Percentiles rank a stretch among this genome's conserved stretches.
Evolutionary conservation across 805 yeast genomes (phyloP).

Genomic region (Yarrowia deformans): DNA sequence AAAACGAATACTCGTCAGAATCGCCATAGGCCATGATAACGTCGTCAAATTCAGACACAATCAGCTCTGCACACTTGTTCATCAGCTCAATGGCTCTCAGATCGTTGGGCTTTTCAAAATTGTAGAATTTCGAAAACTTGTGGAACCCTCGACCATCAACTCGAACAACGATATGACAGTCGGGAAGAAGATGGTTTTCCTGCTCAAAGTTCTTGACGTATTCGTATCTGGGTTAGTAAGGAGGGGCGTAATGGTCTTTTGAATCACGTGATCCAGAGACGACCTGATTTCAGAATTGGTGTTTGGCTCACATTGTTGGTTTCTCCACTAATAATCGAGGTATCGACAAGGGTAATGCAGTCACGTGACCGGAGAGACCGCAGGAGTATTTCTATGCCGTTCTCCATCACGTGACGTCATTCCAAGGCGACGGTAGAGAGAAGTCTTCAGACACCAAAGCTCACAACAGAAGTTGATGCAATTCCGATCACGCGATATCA

Average conservation of each 20-base stretch:
- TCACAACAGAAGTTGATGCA: too few species aligned
- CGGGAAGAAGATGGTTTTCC: slow-evolving; percentile 74
- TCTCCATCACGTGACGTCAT: too few species aligned
- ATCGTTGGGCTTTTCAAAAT: slow-evolving; percentile 90
- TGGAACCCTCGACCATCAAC: slow-evolving; percentile 96
- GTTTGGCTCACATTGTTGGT: too few species aligned
- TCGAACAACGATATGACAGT: slow-evolving; percentile 81
- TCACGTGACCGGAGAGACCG: too few species aligned
- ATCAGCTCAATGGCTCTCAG: slow-evolving; percentile 73
- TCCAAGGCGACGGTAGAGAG: too few species aligned
- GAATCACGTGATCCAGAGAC: too few species aligned
- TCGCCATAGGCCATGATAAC: slow-evolving; percentile 88
- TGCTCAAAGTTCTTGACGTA: slow-evolving; percentile 85
- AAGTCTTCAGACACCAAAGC: too few species aligned
- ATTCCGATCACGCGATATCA: too few species aligned
- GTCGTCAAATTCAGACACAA: slow-evolving; percentile 73
- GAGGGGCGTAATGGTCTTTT: too few species aligned
- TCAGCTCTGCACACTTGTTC: slow-evolving; percentile 77
- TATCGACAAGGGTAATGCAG: too few species aligned
- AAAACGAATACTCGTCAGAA: slow-evolving; percentile 88
- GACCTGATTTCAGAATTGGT: too few species aligned
- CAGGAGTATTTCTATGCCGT: too few species aligned
- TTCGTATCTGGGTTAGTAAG: slow-evolving; percentile 60
- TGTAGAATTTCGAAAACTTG: slow-evolving; percentile 73
- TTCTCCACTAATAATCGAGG: background rate